These are phyloP conservation scores for Daedaleopsis sinensis DNA, from an alignment of 768 basidiomycete genomes.

Conservation along the genomic window DNA sequence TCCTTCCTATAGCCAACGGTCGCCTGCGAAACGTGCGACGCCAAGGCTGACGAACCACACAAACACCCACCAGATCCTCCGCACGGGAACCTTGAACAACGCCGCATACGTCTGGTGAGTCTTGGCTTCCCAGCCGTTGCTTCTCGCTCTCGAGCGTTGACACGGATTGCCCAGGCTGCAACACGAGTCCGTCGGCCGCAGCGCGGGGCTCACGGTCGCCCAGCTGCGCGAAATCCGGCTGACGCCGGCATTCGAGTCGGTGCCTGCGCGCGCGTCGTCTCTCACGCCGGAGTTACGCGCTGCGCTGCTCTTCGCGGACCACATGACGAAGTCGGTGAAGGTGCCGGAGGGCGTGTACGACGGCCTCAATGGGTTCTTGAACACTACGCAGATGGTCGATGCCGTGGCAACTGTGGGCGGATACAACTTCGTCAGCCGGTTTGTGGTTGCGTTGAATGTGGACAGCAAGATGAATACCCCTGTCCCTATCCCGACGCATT, in stretches of 20 bases:
- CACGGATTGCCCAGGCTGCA: conserved; percentile 28
- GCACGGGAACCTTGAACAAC: conserved; percentile 30
- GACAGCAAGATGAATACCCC: conserved; percentile 34
- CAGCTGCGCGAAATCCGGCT: conserved; percentile 34
- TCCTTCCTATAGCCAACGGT: background rate
- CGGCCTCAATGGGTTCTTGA: conserved; percentile 27
- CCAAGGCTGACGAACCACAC: background rate
- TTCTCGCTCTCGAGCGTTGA: background rate
- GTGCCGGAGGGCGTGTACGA: conserved; percentile 35
- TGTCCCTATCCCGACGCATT: conserved; percentile 30
- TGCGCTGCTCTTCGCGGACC: conserved; percentile 35
- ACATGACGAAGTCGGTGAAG: conserved; percentile 30
- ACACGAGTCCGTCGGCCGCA: conserved; percentile 36
- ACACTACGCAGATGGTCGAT: conserved; percentile 35
- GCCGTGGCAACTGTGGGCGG: conserved; percentile 34
- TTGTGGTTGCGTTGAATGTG: conserved; percentile 37
- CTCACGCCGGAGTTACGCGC: conserved; percentile 32
- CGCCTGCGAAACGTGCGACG: background rate
- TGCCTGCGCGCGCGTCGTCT: conserved; percentile 5
- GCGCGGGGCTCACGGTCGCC: conserved; percentile 34
- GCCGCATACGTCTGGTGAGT: conserved; percentile 29
- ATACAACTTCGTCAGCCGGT: conserved; percentile 35
- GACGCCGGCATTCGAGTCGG: conserved; percentile 23
- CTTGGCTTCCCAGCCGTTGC: background rate
- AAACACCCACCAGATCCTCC: conserved; percentile 27